Evolutionary conservation across 371 early-diverging fungal genomes (phyloP).

Genomic region (Rhizopus delemar): DNA sequence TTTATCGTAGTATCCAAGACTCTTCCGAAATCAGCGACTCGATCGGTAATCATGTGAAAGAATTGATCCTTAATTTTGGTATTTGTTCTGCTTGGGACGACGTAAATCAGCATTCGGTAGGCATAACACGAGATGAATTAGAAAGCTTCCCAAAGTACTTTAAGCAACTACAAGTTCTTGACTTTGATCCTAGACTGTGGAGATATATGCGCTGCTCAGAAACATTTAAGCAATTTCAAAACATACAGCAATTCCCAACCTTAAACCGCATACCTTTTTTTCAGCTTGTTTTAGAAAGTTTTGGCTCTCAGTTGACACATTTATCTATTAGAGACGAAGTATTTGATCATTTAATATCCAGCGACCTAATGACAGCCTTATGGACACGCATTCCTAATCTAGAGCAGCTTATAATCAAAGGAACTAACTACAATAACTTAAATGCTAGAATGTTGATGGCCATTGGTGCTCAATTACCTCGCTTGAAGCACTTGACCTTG

Average conservation of each 20-base stretch:
- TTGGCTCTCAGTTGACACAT: conserved; percentile 21
- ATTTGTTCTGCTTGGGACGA: background rate
- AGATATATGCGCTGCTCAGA: conserved; percentile 22
- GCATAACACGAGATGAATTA: conserved; percentile 27
- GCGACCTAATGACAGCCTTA: conserved; percentile 13
- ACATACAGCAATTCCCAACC: conserved; percentile 15
- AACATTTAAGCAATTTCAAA: conserved; percentile 1
- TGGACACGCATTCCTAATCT: conserved; percentile 24
- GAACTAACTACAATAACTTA: conserved; percentile 12
- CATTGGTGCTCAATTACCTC: conserved; percentile 24
- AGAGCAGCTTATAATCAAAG: conserved; percentile 14
- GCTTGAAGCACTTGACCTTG: conserved; percentile 19
- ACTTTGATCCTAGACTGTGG: conserved; percentile 31
- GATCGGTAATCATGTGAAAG: conserved; percentile 37
- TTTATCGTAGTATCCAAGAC: conserved; percentile 18
- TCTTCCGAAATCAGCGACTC: conserved; percentile 18
- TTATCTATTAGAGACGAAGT: conserved; percentile 22
- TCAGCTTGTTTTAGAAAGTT: conserved; percentile 6
- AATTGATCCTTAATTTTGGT: conserved; percentile 31
- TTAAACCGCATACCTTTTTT: conserved; percentile 9
- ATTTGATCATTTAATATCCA: conserved; percentile 10
- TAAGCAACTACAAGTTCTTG: conserved; percentile 12
- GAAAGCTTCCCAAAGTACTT: conserved; percentile 24
- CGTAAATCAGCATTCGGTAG: conserved; percentile 7
- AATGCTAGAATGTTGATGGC: conserved; percentile 28